Conservation (phyloP, 805 yeast species). For the Tetrapisispora namnaoensis region DNA sequence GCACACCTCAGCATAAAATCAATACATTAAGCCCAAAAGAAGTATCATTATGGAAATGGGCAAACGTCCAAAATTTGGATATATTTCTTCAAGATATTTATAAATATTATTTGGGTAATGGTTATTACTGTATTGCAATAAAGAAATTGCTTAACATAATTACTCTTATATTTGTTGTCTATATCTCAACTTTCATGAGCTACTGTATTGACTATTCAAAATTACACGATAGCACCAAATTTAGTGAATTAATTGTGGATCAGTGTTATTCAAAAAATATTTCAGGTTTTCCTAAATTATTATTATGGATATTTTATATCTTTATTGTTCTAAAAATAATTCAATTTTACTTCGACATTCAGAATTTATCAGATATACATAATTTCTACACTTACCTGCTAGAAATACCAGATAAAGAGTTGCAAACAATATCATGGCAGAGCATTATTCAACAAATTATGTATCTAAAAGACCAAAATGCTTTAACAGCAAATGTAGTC, state of each 20-base stretch:
- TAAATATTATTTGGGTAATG: slow-evolving; percentile 76
- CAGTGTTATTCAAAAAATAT: slow-evolving; percentile 35
- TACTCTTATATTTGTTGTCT: slow-evolving; percentile 70
- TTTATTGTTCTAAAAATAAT: slow-evolving; percentile 43
- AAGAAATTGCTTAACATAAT: slow-evolving; percentile 55
- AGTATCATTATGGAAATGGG: slow-evolving; percentile 91
- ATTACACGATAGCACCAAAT: slow-evolving; percentile 26
- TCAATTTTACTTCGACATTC: slow-evolving; percentile 53
- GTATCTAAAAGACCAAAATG: slow-evolving; percentile 70
- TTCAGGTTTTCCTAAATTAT: slow-evolving; percentile 43
- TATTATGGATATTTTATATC: slow-evolving; percentile 50
- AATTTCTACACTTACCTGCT: slow-evolving; percentile 68
- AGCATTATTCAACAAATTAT: slow-evolving; percentile 68
- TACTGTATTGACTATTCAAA: slow-evolving; percentile 68
- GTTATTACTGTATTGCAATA: slow-evolving; percentile 67
- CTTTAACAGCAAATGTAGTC: slow-evolving; percentile 37
- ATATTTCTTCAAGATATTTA: slow-evolving; percentile 75
- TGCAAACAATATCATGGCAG: slow-evolving; percentile 92
- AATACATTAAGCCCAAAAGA: slow-evolving; percentile 53
- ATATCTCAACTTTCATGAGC: slow-evolving; percentile 66
- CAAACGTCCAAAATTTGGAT: slow-evolving; percentile 88
- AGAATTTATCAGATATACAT: slow-evolving; percentile 60
- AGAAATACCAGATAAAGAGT: slow-evolving; percentile 64
- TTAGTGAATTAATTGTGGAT: slow-evolving; percentile 31
- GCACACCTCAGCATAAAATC: slow-evolving; percentile 21